Percentiles rank a stretch among this genome's conserved stretches.
These are phyloP conservation scores for Mycena leptocephala DNA, from an alignment of 768 basidiomycete species.

Conservation along the genomic window DNA sequence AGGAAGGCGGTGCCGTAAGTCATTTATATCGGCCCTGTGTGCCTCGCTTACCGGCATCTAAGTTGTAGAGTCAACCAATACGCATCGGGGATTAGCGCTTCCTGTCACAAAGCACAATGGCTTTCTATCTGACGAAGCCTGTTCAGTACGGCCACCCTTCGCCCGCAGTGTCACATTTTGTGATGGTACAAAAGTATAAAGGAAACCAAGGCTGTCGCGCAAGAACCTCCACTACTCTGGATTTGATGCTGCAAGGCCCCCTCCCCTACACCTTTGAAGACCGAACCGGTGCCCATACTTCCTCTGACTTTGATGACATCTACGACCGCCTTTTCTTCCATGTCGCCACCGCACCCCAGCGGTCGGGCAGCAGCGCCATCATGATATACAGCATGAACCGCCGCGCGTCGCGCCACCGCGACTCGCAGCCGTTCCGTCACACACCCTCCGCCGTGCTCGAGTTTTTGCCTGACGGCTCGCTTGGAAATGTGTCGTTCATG, in stretches of 20 bases:
- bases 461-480: constrained; percentile 69
- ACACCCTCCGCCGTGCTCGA: constrained; percentile 73
- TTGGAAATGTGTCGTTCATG: constrained; percentile 74
- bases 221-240: constrained; percentile 17
- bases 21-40: constrained; percentile 25
- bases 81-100: constrained; percentile 28
- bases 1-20: constrained; percentile 27
- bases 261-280: constrained; percentile 79
- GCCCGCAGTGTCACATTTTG: constrained; percentile 23
- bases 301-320: constrained; percentile 83
- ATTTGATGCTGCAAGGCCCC: constrained; percentile 36
- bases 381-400: constrained; percentile 79
- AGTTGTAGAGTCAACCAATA: constrained; percentile 21
- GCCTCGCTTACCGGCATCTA: constrained; percentile 31
- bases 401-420: constrained; percentile 74
- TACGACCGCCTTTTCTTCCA: constrained; percentile 85
- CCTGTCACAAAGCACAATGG: constrained; percentile 29
- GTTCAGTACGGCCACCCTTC: constrained; percentile 5
- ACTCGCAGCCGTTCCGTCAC: constrained; percentile 66
- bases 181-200: constrained; percentile 34
- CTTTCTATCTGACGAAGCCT: constrained; percentile 24
- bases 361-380: constrained; percentile 51
- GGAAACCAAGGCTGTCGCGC: not conserved
- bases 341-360: constrained; percentile 66
- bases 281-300: constrained; percentile 69